Evolutionary conservation across 345 rosid species (phyloP), one percentile per base, ranked within the genome.

Genomic region (Barbarea vulgaris): DNA sequence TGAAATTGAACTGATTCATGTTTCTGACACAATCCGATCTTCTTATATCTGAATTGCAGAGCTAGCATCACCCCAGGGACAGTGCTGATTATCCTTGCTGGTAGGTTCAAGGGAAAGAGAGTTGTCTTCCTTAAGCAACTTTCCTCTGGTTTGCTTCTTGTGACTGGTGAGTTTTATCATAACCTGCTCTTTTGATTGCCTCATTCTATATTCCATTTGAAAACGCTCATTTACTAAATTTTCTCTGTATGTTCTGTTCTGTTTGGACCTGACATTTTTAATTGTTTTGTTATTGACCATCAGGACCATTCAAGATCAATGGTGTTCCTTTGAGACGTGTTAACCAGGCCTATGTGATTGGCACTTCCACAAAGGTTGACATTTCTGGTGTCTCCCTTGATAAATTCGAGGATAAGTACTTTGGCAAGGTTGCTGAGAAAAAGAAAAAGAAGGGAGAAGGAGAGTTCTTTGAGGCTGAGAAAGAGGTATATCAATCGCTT

Each of bases 21-120:
- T 67, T 67, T 31, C 24, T 1, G 24, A 18, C 4, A 11, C 31
- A 9, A 8, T 15, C 6, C 1, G 1, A 27, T 57, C 15, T 7
- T 30, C 13, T 6, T 46, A 4, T 54, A 1, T 15, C 4, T 59
- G 34, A 17, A 24, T 22, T 65, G 60, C 64, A 89, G 97, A 80
- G 71, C 90, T 6, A 83, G 88, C 75, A 82, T 90, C 58, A 82
- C 89, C 7, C 90, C 91, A 2, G 96, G 93, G 1, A 83, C 88
- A 0, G 90, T 87, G 44, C 19, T 91, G 73, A 87, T 91, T 46
- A 75, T 91, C 3, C 91, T 91, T 39, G 88, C 91, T 44, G 94
- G 97, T 70, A 84, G 93, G 78, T 89, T 87, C 66, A 91, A 84
- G 87, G 95, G 97, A 0, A 91, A 91, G 86, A 87, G 94, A 69